Evolutionary conservation across 345 rosid species (phyloP), one percentile per base, ranked within the genome.

Genomic region (Aethionema arabicum): DNA sequence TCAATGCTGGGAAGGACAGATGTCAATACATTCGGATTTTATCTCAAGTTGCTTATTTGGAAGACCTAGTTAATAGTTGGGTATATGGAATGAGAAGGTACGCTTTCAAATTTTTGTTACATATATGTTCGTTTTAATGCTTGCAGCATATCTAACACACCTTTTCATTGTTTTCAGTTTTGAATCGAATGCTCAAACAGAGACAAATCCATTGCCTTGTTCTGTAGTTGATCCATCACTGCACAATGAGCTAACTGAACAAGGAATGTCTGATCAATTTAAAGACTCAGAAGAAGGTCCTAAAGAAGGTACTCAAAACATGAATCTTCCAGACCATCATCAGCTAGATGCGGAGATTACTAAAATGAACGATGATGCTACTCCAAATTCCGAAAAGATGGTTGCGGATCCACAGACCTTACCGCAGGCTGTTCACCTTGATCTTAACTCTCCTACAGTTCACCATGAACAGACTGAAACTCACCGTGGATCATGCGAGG

Each of bases 1-100:
- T 90, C 70, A 80, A 79, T 62, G 84, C 85, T 62, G 97, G 99
- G 41, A 90, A 90, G 75, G 90, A 93, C 68, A 77, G 82, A 77
- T 78, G 80, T 68, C 86, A 67, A 45, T 93, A 82, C 74, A 59
- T 81, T 51, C 85, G 86, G 56, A 77, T 93, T 54, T 73, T 93
- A 44, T 93, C 97, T 13, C 96, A 90, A 81, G 96, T 90, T 68
- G 96, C 99, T 35, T 87, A 81, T 74, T 68, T 93, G 65, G 99
- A 90, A 59, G 99, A 93, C 77, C 63, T 90, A 78, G 95, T 93
- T 43, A 87, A 83, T 65, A 79, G 82, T 79, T 93, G 97, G 99
- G 95, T 76, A 11, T 80, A 82, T 82, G 74, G 88, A 27, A 75
- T 93, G 76, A 89, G 82, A 63, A 84, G 99, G 97, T 93, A 85